phyloP scores from a whole-genome alignment of 2,329 filamentous ascomycete genomes.

The Colletotrichum filicis region DNA sequence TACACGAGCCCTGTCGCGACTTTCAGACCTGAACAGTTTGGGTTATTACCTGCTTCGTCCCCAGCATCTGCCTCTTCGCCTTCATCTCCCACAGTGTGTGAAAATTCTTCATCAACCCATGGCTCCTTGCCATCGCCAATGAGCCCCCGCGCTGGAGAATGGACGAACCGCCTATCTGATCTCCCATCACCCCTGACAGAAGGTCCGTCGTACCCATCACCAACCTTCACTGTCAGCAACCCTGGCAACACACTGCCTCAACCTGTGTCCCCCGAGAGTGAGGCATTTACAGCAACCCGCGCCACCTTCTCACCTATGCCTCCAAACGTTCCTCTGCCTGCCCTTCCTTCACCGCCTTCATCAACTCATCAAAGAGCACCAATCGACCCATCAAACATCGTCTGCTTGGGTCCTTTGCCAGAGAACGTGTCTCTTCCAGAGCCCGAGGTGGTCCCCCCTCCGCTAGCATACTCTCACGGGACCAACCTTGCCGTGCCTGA shows the following conservation, averaged over 20 bases:
- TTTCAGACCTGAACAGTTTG: slow-evolving; percentile 46
- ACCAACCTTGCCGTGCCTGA: slow-evolving; percentile 31
- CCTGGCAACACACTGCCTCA: slow-evolving; percentile 12
- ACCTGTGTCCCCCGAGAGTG: slow-evolving; percentile 37
- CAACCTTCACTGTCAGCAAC: slow-evolving; percentile 40
- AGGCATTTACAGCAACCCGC: slow-evolving; percentile 41
- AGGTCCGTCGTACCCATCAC: slow-evolving; percentile 32
- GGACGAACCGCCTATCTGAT: slow-evolving; percentile 50
- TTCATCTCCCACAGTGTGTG: slow-evolving; percentile 45
- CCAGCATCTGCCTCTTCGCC: slow-evolving; percentile 42
- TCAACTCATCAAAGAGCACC: slow-evolving; percentile 57
- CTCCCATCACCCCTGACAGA: slow-evolving; percentile 55
- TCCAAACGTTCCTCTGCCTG: slow-evolving; percentile 37
- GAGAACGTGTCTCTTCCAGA: slow-evolving; percentile 55
- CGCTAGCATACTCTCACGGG: slow-evolving; percentile 41
- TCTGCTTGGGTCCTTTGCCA: slow-evolving; percentile 66
- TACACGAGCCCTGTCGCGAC: slow-evolving; percentile 47
- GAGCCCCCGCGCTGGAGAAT: slow-evolving; percentile 56
- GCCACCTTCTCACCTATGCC: slow-evolving; percentile 41
- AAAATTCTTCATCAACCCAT: slow-evolving; percentile 50
- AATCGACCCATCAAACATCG: slow-evolving; percentile 63
- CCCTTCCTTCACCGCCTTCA: slow-evolving; percentile 42
- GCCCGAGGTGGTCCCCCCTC: slow-evolving; percentile 40
- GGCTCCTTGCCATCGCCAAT: slow-evolving; percentile 60
- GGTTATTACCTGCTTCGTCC: slow-evolving; percentile 30